A percentile compares a stretch with the other conserved stretches of the same genome.
phyloP scores from a whole-genome alignment of 2,329 filamentous ascomycete genomes.

The Bipolaris sorokiniana region DNA sequence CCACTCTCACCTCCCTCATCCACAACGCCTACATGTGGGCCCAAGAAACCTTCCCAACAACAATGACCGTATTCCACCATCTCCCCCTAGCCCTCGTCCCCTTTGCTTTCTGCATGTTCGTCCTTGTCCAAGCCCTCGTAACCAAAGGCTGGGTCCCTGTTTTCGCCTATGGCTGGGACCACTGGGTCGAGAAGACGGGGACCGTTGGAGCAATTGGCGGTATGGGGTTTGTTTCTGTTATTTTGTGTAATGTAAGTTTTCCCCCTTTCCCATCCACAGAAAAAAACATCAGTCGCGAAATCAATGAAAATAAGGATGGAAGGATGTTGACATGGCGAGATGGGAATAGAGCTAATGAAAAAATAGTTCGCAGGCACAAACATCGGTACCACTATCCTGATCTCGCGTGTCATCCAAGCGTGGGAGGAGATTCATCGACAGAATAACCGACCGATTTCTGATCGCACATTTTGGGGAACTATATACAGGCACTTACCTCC shows the following conservation, averaged over 20 bases:
- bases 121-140: conserved; percentile 73
- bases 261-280: neutral
- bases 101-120: conserved; percentile 76
- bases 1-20: conserved; percentile 62
- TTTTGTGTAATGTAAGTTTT: conserved; percentile 71
- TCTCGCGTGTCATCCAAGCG: conserved; percentile 72
- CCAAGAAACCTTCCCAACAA: conserved; percentile 74
- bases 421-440: conserved; percentile 67
- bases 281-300: too few species aligned
- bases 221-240: conserved; percentile 74
- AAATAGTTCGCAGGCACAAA: conserved; percentile 77
- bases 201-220: conserved; percentile 71
- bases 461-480: conserved; percentile 74
- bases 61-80: conserved; percentile 67
- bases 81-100: conserved; percentile 72
- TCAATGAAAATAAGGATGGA: too few species aligned
- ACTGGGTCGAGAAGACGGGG: conserved; percentile 73
- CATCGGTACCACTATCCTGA: conserved; percentile 75
- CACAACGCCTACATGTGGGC: conserved; percentile 61
- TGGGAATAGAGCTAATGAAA: neutral
- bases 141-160: conserved; percentile 77
- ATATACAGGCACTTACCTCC: conserved; percentile 62
- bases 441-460: conserved; percentile 58
- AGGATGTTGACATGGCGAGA: too few species aligned
- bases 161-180: conserved; percentile 75